Evolutionary conservation across 202 grass and related monocot species (phyloP).

Genomic region (Alloteropsis angusta): DNA sequence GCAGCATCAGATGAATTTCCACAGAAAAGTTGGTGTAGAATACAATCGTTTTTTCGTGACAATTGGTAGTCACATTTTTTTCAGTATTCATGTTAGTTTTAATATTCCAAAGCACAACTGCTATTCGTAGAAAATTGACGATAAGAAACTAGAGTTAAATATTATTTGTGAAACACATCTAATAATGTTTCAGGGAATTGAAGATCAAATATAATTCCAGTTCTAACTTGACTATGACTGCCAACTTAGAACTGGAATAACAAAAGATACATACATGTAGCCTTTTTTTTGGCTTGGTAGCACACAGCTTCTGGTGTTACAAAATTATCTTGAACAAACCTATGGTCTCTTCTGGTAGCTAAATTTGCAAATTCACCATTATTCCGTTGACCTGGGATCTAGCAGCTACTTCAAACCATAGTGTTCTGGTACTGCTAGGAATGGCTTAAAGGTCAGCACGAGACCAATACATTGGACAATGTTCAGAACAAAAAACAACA

Average conservation of each 20-base stretch:
- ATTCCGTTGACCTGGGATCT: not conserved
- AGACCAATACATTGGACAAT: slow-evolving; percentile 45
- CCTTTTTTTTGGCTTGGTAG: not conserved
- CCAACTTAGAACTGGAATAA: not conserved
- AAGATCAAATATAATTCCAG: not conserved
- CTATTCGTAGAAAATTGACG: not conserved
- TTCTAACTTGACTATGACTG: not conserved
- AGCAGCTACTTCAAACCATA: not conserved
- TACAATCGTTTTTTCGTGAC: not conserved
- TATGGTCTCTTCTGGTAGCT: not conserved
- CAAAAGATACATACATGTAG: not conserved
- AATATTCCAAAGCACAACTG: not conserved
- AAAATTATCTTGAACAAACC: not conserved
- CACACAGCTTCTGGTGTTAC: not conserved
- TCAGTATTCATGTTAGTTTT: not conserved
- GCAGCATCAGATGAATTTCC: not conserved
- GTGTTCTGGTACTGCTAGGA: slow-evolving; percentile 36
- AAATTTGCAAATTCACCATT: not conserved
- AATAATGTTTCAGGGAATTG: not conserved
- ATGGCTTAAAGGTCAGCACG: slow-evolving; percentile 57
- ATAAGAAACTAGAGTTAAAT: not conserved
- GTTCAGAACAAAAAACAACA: slow-evolving; percentile 68
- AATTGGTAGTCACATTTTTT: not conserved
- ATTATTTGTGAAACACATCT: not conserved
- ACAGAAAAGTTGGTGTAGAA: not conserved